Evolutionary conservation across 2,329 filamentous ascomycete genomes (phyloP), one percentile per base, ranked within the genome.

Genomic region (Biscogniauxia marginata): DNA sequence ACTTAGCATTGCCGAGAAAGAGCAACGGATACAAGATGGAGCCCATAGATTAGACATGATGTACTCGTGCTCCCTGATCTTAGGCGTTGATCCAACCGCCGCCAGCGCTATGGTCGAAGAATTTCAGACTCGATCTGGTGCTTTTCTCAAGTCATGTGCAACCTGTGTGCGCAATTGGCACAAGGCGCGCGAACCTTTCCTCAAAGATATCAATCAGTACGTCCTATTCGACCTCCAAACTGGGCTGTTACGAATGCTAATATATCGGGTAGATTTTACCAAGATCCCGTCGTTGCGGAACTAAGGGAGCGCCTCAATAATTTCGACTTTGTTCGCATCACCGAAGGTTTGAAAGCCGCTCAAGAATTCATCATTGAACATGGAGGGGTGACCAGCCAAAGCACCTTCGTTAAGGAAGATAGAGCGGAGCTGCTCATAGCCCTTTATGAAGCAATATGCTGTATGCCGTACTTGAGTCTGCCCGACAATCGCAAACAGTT

Each of bases 401-500:
- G 63, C 52, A 72, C 70, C 7, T 74, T 79, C 54, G 67, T 74
- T 46, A 72, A 74, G 23, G 74, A 75, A 19, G 70, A 79, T 6
- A 74, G 82, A 23, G 75, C 81, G 1, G 77, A 83, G 23, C 85
- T 90, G 6, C 83, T 96, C 50, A 83, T 95, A 56, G 88, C 91
- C 9, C 84, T 98, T 24, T 96, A 96, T 66, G 93, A 98, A 71
- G 88, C 89, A 0, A 77, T 98, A 51, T 96, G 92, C 71, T 96
- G 89, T 71, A 85, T 92, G 63, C 81, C 88, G 0, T 91, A 96
- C 69, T 79, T 97, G 58, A 80, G 74, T 46, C 64, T 77, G n/a
- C 76, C 80, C 1, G 77, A 79, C 3, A 79, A 79, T 61, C 77
- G 80, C 2, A 65, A 70, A 0, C 70, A 86, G 62, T 96, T 98